phyloP scores from a whole-genome alignment of 2,329 filamentous ascomycete genomes.

The Madurella fahalii region DNA sequence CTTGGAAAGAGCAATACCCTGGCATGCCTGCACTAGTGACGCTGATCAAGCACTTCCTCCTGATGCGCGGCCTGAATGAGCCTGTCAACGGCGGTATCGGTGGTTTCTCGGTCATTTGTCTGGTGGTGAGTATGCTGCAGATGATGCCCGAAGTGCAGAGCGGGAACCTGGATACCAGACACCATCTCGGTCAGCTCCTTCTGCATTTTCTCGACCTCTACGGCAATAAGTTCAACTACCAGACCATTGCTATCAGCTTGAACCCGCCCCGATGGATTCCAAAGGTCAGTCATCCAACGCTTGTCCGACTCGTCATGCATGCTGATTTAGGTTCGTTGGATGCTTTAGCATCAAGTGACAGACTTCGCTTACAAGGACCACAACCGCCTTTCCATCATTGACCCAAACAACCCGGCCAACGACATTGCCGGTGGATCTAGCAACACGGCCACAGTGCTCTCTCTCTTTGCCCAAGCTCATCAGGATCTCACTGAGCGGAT shows the following conservation, averaged over 20 bases:
- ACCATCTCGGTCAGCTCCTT: slow-evolving; percentile 74
- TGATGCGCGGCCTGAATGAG: slow-evolving; percentile 87
- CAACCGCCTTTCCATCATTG: slow-evolving; percentile 78
- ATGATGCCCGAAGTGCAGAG: slow-evolving; percentile 68
- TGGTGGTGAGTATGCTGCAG: slow-evolving; percentile 86
- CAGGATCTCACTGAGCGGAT: slow-evolving; percentile 55
- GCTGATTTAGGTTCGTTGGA: not conserved
- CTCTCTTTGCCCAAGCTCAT: slow-evolving; percentile 65
- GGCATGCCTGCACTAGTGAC: slow-evolving; percentile 83
- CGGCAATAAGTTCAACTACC: slow-evolving; percentile 73
- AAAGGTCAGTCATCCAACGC: slow-evolving; percentile 56
- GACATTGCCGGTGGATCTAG: slow-evolving; percentile 86
- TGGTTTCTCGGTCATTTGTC: slow-evolving; percentile 89
- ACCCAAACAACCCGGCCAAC: slow-evolving; percentile 80
- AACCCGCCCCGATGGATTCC: slow-evolving; percentile 68
- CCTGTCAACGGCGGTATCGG: slow-evolving; percentile 87
- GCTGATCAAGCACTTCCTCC: slow-evolving; percentile 85
- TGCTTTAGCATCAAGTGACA: slow-evolving; percentile 35
- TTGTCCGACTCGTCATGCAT: not conserved
- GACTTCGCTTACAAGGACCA: slow-evolving; percentile 54
- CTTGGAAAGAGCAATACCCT: slow-evolving; percentile 76
- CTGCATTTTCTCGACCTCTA: slow-evolving; percentile 89
- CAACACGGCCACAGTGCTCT: slow-evolving; percentile 63
- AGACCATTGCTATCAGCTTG: slow-evolving; percentile 68
- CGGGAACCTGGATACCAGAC: slow-evolving; percentile 52